A percentile compares a stretch with the other conserved stretches of the same genome.
These are phyloP conservation scores for Filosporella fistucella DNA, from an alignment of 495 filamentous ascomycete genomes.

Conservation along the genomic window DNA sequence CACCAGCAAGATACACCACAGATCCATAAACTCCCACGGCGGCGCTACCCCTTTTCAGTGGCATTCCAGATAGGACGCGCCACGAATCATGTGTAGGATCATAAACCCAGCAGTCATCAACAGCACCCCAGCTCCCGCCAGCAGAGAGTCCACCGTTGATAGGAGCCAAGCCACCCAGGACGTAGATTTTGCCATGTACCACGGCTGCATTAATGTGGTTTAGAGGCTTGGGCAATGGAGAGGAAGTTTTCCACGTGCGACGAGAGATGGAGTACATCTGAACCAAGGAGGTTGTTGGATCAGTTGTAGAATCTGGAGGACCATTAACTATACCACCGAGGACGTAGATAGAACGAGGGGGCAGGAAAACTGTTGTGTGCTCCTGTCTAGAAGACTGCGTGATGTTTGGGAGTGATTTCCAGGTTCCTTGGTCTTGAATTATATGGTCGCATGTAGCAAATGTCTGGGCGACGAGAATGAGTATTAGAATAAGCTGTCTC, in stretches of 20 bases:
- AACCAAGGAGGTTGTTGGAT: conserved; percentile 17
- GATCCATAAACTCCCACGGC: conserved; percentile 2
- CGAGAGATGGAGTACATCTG: conserved; percentile 24
- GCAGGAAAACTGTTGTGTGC: conserved; percentile 17
- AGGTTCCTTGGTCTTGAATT: no score
- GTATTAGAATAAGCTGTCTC: no score
- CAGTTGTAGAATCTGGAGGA: no score
- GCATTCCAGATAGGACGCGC: conserved; percentile 2
- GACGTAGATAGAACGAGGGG: conserved; percentile 13
- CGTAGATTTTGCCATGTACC: conserved; percentile 32
- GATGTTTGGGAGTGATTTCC: no score
- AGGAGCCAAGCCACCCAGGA: conserved; percentile 29
- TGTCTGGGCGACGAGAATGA: no score
- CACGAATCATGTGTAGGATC: conserved; percentile 13
- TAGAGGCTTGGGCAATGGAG: conserved; percentile 25
- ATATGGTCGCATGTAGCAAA: no score
- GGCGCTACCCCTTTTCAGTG: conserved; percentile 25
- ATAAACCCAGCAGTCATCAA: conserved; percentile 19
- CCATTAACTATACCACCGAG: conserved; percentile 23
- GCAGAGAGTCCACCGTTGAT: conserved; percentile 15
- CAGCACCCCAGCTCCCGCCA: not conserved
- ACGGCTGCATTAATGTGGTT: conserved; percentile 33
- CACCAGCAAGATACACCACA: conserved; percentile 22
- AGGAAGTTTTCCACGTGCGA: conserved; percentile 26
- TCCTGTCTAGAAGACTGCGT: no score